Base-by-base conservation (phyloP, 768 basidiomycete genomes). In the Lentinus brumalis region DNA sequence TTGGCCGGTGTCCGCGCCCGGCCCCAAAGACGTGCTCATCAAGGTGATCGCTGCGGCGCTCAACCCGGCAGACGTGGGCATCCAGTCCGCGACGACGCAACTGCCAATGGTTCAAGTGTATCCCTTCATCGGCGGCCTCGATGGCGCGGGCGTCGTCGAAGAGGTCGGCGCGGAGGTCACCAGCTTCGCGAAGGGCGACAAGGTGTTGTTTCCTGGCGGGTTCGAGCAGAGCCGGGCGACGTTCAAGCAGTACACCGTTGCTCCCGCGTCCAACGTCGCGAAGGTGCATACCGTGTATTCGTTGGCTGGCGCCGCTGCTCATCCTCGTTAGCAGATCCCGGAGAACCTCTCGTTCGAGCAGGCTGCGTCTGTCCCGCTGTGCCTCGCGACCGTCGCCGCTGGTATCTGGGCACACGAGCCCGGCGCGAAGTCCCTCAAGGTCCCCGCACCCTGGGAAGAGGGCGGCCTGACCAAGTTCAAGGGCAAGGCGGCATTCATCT, bases 11-110 rank as follows among this genome's bases (percentile, higher is more conserved):
- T 72, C 72, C 11, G 71, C 60, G 45, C 80, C 79, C 0, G 74
- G 76, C 1, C 67, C 69, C 4, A 75, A 74, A 5, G 73, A 84
- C 58, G 55, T 83, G 11, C 71, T 83, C 53, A 70, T 83, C 57
- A 76, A 78, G 57, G 52, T 81, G 46, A 61, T 75, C 35, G 65
- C 78, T 0, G 66, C 71, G 6, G 78, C 74, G 1, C 73, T 84
- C 10, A 83, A 85, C 65, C 84, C 83, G 0, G 40, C 46, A 11
- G 66, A 67, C 44, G 49, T 47, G 50, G 11, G 14, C 15, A 42
- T 64, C 47, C 4, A 64, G 60, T 50, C 21, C 60, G 50, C 42
- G 67, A 6, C 35, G 35, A 35, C 35, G 7, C 66, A 32, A 11
- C 26, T 16, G 16, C 55, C 16, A 21, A 73, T 75, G 49, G 50